Percentiles rank a stretch among this genome's conserved stretches.
Evolutionary conservation across 2,329 filamentous ascomycete genomes (phyloP).

Genomic region (Juglanconis oblonga): DNA sequence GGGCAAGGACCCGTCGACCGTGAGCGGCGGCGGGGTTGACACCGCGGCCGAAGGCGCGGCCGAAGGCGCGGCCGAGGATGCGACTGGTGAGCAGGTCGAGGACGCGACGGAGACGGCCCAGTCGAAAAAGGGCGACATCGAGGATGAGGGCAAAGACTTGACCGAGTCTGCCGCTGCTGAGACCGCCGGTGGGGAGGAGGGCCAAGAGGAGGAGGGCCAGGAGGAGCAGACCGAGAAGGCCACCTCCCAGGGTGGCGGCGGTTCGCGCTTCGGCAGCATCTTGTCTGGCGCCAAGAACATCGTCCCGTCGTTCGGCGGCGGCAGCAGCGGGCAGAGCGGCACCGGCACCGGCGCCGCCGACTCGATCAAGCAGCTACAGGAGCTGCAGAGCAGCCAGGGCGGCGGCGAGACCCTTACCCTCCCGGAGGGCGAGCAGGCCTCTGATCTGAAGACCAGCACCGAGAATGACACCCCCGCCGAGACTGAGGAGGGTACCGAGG

Average conservation of each 20-base stretch:
- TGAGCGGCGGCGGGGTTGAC: constrained; percentile 6
- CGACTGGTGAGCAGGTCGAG: neutral
- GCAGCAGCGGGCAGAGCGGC: constrained; percentile 14
- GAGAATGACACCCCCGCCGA: constrained; percentile 19
- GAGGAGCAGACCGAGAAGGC: constrained; percentile 1
- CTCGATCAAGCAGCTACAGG: constrained; percentile 14
- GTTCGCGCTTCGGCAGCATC: constrained; percentile 16
- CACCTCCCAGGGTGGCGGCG: neutral
- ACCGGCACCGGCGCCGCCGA: constrained; percentile 9
- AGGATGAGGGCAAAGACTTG: constrained; percentile 20
- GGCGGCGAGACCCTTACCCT: constrained; percentile 18
- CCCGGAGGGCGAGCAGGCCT: constrained; percentile 6
- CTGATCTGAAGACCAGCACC: neutral
- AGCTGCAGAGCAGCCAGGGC: constrained; percentile 5
- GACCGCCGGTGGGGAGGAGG: constrained; percentile 10
- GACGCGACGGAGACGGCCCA: constrained; percentile 4
- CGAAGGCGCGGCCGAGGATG: constrained; percentile 2
- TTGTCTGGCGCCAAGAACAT: constrained; percentile 14
- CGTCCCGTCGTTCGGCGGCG: constrained; percentile 8
- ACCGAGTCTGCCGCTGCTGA: constrained; percentile 20
- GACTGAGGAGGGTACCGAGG: constrained; percentile 16
- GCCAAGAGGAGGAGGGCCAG: neutral
- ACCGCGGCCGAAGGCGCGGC: constrained; percentile 3
- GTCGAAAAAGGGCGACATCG: constrained; percentile 8
- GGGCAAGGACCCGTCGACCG: constrained; percentile 15